Evolutionary conservation across 768 basidiomycete genomes (phyloP), one percentile per base, ranked within the genome.

Genomic region (Megacollybia marginata): DNA sequence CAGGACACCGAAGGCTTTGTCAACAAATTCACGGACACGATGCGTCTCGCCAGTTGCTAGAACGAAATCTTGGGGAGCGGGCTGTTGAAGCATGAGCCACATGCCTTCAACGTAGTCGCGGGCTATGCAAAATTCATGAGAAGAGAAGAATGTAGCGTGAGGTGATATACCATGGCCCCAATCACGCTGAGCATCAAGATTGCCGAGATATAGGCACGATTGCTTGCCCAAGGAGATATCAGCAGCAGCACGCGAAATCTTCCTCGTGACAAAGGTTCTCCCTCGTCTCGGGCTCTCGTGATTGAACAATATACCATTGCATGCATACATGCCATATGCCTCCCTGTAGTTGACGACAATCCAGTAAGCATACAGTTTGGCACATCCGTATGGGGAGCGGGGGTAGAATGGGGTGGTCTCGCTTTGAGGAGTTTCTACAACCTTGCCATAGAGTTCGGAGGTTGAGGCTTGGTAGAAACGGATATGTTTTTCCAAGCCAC

Each of bases 321-420:
- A 93, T 15, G 92, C 90, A 69, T 82, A 94, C 88, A 98, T 93
- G 55, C 86, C 89, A 62, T 98, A 98, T 43, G 92, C 85, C 70
- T 98, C 94, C 51, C 92, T 80, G 67, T 92, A 92, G 69, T 92
- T 92, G 59, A 91, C 84, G 34, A 83, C 83, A 66, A 92, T 90
- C 88, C 88, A 92, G 66, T 82, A 92, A 19, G 83, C 87, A 62
- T 92, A 93, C 43, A 98, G 74, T 72, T 98, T 98, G 40, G 94
- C 94, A 50, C 88, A 91, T 42, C 95, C 94, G 60, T 98, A 98
- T 1, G 94, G 94, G 46, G 87, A 90, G 50, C 94, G 88, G n/a
- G 94, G 94, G 72, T 98, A 95, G 76, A 98, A 98, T 1, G 94
- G 94, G 0, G 94, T 98, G 2, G 85, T 89, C 74, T 98, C 94